These are phyloP conservation scores for Boletus rex-veris DNA, from an alignment of 768 basidiomycete genomes.

Conservation along the genomic window DNA sequence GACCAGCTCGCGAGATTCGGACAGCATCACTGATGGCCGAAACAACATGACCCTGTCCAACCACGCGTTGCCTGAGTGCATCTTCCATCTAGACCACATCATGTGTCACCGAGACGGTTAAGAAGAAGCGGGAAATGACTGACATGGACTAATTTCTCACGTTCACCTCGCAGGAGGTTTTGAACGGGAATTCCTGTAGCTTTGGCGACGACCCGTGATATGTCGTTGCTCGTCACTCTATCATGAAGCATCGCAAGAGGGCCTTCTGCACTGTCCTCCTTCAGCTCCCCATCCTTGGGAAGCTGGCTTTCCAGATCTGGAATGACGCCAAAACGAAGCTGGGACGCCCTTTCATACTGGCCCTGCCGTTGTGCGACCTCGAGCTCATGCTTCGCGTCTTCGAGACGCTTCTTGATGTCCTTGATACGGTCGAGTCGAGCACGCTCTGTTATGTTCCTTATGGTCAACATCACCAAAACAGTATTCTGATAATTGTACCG, in stretches of 20 bases:
- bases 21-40: slow-evolving; percentile 85
- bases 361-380: slow-evolving; percentile 88
- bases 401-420: slow-evolving; percentile 67
- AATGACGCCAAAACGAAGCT: slow-evolving; percentile 81
- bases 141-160: slow-evolving; percentile 86
- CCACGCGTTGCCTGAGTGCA: slow-evolving; percentile 63
- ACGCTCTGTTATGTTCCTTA: slow-evolving; percentile 46
- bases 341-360: slow-evolving; percentile 79
- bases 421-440: slow-evolving; percentile 66
- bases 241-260: slow-evolving; percentile 74
- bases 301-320: slow-evolving; percentile 75
- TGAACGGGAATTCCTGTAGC: slow-evolving; percentile 90
- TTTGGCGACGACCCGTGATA: slow-evolving; percentile 83
- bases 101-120: neutral
- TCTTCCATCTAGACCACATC: slow-evolving; percentile 74
- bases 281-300: slow-evolving; percentile 48
- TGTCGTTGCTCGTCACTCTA: slow-evolving; percentile 84
- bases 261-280: slow-evolving; percentile 38
- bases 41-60: slow-evolving; percentile 92
- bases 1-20: slow-evolving; percentile 85
- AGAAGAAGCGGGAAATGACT: slow-evolving; percentile 25
- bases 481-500: slow-evolving; percentile 35
- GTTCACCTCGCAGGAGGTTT: slow-evolving; percentile 83
- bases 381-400: slow-evolving; percentile 80
- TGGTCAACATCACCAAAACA: neutral